Conservation (phyloP, 176 grass and related monocot species). For the Poa pratensis region DNA sequence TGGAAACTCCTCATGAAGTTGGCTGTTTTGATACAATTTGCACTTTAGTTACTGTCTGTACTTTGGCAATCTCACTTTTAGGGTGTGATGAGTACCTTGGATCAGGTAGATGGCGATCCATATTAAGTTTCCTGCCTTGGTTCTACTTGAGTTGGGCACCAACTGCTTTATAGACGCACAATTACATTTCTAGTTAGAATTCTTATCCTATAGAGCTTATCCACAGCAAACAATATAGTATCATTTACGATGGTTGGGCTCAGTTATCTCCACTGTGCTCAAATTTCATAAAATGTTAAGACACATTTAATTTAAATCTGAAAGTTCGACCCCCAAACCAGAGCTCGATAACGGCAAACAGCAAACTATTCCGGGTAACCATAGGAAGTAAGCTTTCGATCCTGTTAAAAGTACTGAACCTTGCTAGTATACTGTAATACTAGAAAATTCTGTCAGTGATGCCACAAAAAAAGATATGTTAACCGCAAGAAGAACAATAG, state of each 20-base stretch:
- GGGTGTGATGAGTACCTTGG: not conserved
- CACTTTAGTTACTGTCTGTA: not conserved
- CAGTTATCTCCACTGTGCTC: not conserved
- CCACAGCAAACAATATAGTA: not conserved
- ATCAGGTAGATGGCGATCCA: constrained; percentile 9
- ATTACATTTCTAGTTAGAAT: not conserved
- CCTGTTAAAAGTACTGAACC: not conserved
- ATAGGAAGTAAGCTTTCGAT: not conserved
- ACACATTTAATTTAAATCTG: not conserved
- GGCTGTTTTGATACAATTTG: not conserved
- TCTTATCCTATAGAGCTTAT: constrained; percentile 27
- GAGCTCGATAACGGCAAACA: not conserved
- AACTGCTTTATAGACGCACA: not conserved
- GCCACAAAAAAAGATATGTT: not conserved
- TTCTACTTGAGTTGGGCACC: not conserved
- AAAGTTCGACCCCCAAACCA: not conserved
- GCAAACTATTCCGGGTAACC: not conserved
- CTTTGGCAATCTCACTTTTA: not conserved
- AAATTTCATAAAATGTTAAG: constrained; percentile 7
- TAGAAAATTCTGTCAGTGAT: not conserved
- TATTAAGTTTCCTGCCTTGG: constrained; percentile 19
- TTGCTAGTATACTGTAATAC: not conserved
- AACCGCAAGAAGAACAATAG: not conserved
- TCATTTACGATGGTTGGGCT: not conserved
- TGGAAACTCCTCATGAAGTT: constrained; percentile 8